phyloP scores from a whole-genome alignment of 257 asterid species.

The Nicotiana attenuata region DNA sequence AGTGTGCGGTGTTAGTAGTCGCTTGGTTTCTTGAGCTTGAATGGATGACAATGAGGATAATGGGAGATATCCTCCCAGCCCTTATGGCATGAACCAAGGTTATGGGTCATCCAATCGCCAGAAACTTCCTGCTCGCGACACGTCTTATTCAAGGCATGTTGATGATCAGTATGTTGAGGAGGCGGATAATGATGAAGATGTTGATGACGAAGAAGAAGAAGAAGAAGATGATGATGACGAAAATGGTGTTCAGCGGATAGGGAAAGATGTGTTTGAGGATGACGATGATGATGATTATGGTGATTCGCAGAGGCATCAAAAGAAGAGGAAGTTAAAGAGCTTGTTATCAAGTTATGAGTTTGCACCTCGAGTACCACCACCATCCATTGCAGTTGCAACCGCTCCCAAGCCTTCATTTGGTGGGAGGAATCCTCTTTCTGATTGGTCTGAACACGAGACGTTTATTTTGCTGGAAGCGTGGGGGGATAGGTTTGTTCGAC shows the following conservation, averaged over 20 bases:
- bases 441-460: slow-evolving; percentile 90
- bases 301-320: slow-evolving; percentile 44
- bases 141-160: slow-evolving; percentile 6
- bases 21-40: slow-evolving; percentile 24
- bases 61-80: slow-evolving; percentile 41
- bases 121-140: slow-evolving; percentile 29
- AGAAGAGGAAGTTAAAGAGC: slow-evolving; percentile 61
- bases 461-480: slow-evolving; percentile 64
- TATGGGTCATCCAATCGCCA: slow-evolving; percentile 32
- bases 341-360: slow-evolving; percentile 70
- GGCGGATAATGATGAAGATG: slow-evolving; percentile 29
- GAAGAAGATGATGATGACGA: slow-evolving; percentile 39
- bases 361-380: slow-evolving; percentile 72
- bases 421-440: slow-evolving; percentile 77
- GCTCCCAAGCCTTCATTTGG: slow-evolving; percentile 49
- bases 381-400: slow-evolving; percentile 24
- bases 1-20: slow-evolving; percentile 5
- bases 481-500: slow-evolving; percentile 82
- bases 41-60: slow-evolving; percentile 56
- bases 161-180: slow-evolving; percentile 34
- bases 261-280: slow-evolving; percentile 31
- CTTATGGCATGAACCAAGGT: slow-evolving; percentile 26
- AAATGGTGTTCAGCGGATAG: slow-evolving; percentile 42
- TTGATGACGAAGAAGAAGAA: slow-evolving; percentile 20
- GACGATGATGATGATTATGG: slow-evolving; percentile 44